Conservation (phyloP, 1,284 basidiomycete genomes). For the Cutaneotrichosporon sp. region DNA sequence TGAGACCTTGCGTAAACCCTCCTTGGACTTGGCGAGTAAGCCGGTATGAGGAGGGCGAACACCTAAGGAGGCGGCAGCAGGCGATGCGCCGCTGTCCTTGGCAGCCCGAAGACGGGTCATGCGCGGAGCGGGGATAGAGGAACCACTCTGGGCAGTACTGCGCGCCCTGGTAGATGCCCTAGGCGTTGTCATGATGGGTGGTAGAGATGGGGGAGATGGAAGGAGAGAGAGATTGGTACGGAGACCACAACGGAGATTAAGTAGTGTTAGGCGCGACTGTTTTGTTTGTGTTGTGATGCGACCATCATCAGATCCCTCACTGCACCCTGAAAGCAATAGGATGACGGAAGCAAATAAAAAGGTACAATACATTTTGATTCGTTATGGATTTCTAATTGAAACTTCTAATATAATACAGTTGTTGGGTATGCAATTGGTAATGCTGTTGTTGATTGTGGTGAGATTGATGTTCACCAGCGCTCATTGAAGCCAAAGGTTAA, state of each 20-base stretch:
- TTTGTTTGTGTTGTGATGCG: constrained; percentile 4
- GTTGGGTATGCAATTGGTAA: no score
- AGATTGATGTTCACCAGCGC: neutral
- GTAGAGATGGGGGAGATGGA: neutral
- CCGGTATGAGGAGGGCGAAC: constrained; percentile 2
- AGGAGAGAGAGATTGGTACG: no score
- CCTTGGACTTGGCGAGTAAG: constrained; percentile 36
- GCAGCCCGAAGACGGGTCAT: neutral
- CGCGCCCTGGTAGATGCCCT: neutral
- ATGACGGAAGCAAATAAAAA: neutral
- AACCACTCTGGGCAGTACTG: neutral
- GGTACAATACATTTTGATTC: neutral
- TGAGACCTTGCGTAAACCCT: constrained; percentile 38
- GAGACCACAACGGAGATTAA: no score
- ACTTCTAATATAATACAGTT: no score
- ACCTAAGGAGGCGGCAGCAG: neutral
- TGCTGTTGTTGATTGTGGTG: no score
- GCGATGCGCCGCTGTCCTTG: neutral
- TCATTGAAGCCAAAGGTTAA: neutral
- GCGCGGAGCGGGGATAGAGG: neutral
- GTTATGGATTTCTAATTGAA: neutral
- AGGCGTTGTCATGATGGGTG: neutral
- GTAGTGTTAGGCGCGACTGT: neutral
- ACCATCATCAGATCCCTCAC: no score
- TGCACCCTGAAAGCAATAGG: no score